Conservation (phyloP, 2,329 filamentous ascomycete species). For the Rhinocladiella similis region DNA sequence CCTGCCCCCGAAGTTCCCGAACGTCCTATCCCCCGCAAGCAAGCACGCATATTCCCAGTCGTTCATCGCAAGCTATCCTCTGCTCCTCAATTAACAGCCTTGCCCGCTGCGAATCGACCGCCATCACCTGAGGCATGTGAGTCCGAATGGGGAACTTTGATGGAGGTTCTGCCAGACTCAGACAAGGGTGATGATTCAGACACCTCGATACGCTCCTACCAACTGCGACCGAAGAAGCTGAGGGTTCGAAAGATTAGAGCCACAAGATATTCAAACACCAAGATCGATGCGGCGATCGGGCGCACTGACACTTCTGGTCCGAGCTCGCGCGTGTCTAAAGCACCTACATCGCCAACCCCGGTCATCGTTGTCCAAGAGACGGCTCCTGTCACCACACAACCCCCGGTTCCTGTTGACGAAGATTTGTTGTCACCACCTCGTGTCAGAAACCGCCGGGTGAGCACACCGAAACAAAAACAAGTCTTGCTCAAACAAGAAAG, state of each 20-base stretch:
- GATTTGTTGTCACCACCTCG: constrained; percentile 18
- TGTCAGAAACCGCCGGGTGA: constrained; percentile 12
- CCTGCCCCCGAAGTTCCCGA: background rate
- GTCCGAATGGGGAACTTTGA: no score
- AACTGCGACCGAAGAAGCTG: constrained; percentile 12
- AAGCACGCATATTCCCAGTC: background rate
- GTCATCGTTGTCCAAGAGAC: constrained; percentile 20
- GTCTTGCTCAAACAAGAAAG: background rate
- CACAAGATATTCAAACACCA: background rate
- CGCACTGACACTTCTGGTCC: constrained; percentile 12
- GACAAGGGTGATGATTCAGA: background rate
- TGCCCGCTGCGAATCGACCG: background rate
- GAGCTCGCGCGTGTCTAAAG: constrained; percentile 7
- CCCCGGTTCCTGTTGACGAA: constrained; percentile 5
- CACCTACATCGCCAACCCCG: constrained; percentile 13
- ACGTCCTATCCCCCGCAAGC: background rate
- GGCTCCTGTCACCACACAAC: constrained; percentile 6
- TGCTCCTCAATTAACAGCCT: background rate
- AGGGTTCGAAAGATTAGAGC: constrained; percentile 7
- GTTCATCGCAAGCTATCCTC: background rate
- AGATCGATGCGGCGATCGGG: background rate
- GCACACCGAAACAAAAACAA: constrained; percentile 12
- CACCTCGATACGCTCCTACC: background rate
- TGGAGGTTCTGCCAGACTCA: background rate
- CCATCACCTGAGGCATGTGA: background rate